These are phyloP conservation scores for Kluyveromyces marxianus DNA, from an alignment of 1,139 yeast species.

Conservation along the genomic window DNA sequence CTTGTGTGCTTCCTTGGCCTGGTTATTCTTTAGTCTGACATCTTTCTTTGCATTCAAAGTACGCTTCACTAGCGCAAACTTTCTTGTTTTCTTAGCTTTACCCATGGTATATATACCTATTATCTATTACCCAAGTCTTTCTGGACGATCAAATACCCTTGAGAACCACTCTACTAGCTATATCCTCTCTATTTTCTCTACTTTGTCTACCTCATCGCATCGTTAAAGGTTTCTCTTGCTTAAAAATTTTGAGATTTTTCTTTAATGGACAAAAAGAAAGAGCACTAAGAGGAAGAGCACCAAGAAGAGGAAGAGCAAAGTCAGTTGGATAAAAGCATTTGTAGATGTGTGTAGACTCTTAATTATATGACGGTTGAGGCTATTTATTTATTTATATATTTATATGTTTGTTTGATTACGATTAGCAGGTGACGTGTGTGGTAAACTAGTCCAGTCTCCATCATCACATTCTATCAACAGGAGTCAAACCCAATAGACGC, in stretches of 20 bases:
- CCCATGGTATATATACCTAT: slow-evolving; percentile 50
- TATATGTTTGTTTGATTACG: background rate
- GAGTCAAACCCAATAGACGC: slow-evolving; percentile 85
- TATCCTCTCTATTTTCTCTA: background rate
- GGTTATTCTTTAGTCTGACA: slow-evolving; percentile 44
- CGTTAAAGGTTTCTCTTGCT: no score
- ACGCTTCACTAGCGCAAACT: slow-evolving; percentile 88
- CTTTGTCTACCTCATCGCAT: background rate
- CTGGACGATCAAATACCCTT: no score
- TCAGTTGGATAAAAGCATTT: no score
- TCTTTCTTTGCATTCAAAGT: slow-evolving; percentile 63
- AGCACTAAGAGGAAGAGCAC: background rate
- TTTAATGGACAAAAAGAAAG: no score
- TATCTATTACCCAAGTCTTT: background rate
- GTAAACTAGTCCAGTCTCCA: background rate
- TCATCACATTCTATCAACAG: slow-evolving; percentile 96
- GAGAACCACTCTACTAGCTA: no score
- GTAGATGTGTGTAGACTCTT: no score
- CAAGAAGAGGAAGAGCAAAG: background rate
- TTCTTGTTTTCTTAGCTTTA: slow-evolving; percentile 92
- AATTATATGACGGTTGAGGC: background rate
- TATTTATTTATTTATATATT: no score
- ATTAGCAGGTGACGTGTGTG: background rate
- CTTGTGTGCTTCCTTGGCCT: slow-evolving; percentile 26
- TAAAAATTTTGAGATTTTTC: no score